These are phyloP conservation scores for Alternaria sp. DNA, from an alignment of 2,329 filamentous ascomycete genomes.

Conservation along the genomic window DNA sequence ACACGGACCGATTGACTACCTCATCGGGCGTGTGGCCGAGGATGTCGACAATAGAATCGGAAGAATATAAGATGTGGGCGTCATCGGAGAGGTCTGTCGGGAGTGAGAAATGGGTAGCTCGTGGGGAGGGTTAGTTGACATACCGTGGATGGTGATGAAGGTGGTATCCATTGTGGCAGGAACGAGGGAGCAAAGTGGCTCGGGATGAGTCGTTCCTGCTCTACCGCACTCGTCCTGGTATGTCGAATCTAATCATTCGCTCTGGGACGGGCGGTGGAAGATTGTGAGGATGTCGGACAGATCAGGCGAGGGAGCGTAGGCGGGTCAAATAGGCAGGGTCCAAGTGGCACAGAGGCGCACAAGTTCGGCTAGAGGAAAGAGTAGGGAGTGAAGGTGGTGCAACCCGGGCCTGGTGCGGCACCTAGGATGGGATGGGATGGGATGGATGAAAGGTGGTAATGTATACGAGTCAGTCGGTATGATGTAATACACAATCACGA, in stretches of 20 bases:
- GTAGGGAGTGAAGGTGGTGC: slow-evolving; percentile 20
- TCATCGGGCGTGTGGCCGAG: slow-evolving; percentile 81
- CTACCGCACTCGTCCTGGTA: slow-evolving; percentile 35
- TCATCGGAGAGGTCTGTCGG: slow-evolving; percentile 73
- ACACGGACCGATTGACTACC: slow-evolving; percentile 77
- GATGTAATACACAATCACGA: slow-evolving; percentile 12
- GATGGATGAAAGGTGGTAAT: background rate
- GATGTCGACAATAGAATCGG: slow-evolving; percentile 83
- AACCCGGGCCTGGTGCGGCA: slow-evolving; percentile 21
- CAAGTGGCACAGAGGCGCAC: slow-evolving; percentile 31
- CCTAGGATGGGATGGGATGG: slow-evolving; percentile 17
- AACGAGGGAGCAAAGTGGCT: background rate
- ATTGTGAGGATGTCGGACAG: slow-evolving; percentile 16
- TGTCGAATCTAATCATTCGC: slow-evolving; percentile 52
- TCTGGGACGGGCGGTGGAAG: slow-evolving; percentile 39
- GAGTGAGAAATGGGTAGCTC: slow-evolving; percentile 20
- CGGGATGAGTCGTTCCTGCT: slow-evolving; percentile 12
- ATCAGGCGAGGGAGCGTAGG: slow-evolving; percentile 20
- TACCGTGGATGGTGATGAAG: slow-evolving; percentile 91
- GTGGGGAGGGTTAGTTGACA: slow-evolving; percentile 41
- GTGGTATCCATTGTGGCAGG: slow-evolving; percentile 70
- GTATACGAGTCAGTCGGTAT: slow-evolving; percentile 14
- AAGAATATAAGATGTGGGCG: slow-evolving; percentile 82
- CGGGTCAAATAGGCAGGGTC: slow-evolving; percentile 32
- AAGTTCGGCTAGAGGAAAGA: slow-evolving; percentile 24